A percentile compares a stretch with the other conserved stretches of the same genome.
Evolutionary conservation across 345 rosid genomes (phyloP).

Genomic region (Laguncularia racemosa): DNA sequence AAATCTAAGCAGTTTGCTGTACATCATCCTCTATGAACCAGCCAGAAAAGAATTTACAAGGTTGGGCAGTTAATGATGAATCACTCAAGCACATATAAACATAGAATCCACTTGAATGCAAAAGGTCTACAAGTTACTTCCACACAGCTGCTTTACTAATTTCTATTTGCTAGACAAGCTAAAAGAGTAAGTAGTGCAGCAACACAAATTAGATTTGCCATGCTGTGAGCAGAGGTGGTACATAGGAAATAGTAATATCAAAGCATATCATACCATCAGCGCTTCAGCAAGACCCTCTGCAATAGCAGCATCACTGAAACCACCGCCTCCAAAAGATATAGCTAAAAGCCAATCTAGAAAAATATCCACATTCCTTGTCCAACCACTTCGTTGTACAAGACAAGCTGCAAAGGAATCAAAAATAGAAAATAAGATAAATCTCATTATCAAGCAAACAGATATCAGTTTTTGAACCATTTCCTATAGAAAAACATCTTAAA

Average conservation of each 20-base stretch:
- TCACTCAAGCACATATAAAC: too few relatives aligned
- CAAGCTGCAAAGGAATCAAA: conserved; percentile 48
- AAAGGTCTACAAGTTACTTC: not conserved
- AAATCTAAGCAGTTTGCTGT: too few relatives aligned
- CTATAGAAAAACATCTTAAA: too few relatives aligned
- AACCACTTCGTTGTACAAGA: conserved; percentile 85
- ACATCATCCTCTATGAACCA: too few relatives aligned
- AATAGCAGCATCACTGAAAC: conserved; percentile 89
- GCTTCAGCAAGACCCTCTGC: conserved; percentile 99
- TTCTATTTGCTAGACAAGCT: not conserved
- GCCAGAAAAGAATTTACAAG: too few relatives aligned
- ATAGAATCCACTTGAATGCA: too few relatives aligned
- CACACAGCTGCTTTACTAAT: not conserved
- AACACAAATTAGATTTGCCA: not conserved
- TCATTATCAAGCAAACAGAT: too few relatives aligned
- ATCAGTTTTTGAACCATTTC: too few relatives aligned
- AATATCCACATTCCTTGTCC: conserved; percentile 81
- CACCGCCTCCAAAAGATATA: conserved; percentile 81
- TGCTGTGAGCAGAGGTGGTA: too few relatives aligned
- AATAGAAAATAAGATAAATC: not conserved
- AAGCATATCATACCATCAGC: conserved; percentile 50
- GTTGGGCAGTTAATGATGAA: too few relatives aligned
- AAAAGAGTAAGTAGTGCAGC: not conserved
- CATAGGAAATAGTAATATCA: not conserved
- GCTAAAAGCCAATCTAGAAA: conserved; percentile 78